A percentile compares a stretch with the other conserved stretches of the same genome.
Evolutionary conservation across 164 flowering plant genomes (phyloP).

Genomic region (Nymphaea colorata): DNA sequence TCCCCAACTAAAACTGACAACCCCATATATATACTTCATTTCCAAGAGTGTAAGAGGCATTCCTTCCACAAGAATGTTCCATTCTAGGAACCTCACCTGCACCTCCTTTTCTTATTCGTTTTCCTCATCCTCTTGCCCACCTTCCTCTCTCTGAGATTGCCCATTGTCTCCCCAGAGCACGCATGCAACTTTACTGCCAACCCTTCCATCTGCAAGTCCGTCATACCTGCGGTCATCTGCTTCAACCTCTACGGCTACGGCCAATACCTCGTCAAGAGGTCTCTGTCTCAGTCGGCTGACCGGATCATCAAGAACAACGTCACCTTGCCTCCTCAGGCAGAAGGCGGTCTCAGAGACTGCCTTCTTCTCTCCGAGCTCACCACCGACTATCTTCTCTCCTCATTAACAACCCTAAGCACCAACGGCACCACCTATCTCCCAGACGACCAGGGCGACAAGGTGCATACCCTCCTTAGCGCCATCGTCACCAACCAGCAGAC

Average conservation of each 20-base stretch:
- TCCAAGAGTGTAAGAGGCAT: no score
- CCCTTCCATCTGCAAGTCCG: constrained; percentile 23
- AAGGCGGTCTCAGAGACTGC: constrained; percentile 24
- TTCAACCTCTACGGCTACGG: constrained; percentile 25
- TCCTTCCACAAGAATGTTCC: no score
- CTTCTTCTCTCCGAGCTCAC: constrained; percentile 14
- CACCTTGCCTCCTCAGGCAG: constrained; percentile 6
- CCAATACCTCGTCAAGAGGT: constrained; percentile 12
- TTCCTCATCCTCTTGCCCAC: no score
- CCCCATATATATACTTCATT: no score
- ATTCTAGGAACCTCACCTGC: no score
- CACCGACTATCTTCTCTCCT: constrained; percentile 15
- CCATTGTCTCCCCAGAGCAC: constrained; percentile 8
- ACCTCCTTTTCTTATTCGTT: no score
- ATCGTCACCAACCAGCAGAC: constrained; percentile 26
- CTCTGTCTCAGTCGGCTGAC: constrained; percentile 14
- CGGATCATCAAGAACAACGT: constrained; percentile 7
- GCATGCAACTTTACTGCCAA: constrained; percentile 13
- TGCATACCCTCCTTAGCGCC: constrained; percentile 27
- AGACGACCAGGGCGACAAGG: constrained; percentile 11
- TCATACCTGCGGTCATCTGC: constrained; percentile 13
- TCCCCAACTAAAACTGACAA: no score
- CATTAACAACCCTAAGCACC: constrained; percentile 9
- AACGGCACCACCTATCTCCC: constrained; percentile 1
- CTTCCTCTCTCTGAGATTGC: no score